Evolutionary conservation across 768 basidiomycete species (phyloP).

Genomic region (Mycena rebaudengoi): DNA sequence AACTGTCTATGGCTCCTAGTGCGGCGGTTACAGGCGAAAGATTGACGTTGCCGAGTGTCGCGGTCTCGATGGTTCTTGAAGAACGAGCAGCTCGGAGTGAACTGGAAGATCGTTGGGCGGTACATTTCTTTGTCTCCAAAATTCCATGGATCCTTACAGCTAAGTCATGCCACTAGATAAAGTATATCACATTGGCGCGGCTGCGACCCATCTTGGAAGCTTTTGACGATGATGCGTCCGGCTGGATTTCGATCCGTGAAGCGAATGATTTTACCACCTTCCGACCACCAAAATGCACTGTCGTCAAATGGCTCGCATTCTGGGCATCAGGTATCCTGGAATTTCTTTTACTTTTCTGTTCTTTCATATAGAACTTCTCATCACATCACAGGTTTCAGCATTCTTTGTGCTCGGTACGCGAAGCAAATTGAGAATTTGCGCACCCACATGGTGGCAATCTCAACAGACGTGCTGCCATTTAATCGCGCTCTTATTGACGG

Average conservation of each 20-base stretch:
- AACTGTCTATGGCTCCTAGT: slow-evolving; percentile 1
- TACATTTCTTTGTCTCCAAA: slow-evolving; percentile 18
- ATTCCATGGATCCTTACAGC: background rate
- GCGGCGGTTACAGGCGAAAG: slow-evolving; percentile 5
- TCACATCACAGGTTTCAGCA: background rate
- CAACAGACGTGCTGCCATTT: background rate
- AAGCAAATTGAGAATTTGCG: background rate
- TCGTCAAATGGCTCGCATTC: slow-evolving; percentile 4
- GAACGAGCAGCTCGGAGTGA: background rate
- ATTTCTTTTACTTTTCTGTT: background rate
- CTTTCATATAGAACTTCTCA: background rate
- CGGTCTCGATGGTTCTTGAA: background rate
- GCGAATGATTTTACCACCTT: slow-evolving; percentile 6
- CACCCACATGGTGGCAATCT: background rate
- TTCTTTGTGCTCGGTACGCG: background rate
- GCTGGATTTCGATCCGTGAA: background rate
- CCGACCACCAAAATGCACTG: background rate
- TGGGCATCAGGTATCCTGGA: slow-evolving; percentile 12
- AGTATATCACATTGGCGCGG: slow-evolving; percentile 49
- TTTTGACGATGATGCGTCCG: slow-evolving; percentile 7
- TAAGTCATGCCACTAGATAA: background rate
- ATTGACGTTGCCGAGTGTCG: background rate
- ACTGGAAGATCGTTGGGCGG: slow-evolving; percentile 47
- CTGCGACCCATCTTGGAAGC: slow-evolving; percentile 46
- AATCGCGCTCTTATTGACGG: slow-evolving; percentile 4